phyloP scores from a whole-genome alignment of 2,329 filamentous ascomycete species.

The Diplodia sapinea region DNA sequence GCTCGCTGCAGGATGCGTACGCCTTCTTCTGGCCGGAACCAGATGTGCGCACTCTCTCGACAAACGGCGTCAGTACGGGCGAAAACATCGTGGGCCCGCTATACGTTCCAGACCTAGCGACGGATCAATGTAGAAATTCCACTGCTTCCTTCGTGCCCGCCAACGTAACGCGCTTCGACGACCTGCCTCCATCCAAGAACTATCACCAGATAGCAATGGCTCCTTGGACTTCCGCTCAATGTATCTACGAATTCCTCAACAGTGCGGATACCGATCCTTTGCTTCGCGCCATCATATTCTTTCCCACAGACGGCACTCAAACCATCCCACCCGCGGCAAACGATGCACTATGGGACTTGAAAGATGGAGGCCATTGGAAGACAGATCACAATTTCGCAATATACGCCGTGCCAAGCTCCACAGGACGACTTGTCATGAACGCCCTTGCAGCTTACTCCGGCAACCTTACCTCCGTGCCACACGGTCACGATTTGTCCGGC shows the following conservation, averaged over 20 bases:
- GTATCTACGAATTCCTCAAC: conserved; percentile 74
- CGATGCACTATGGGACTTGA: conserved; percentile 71
- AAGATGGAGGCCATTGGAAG: conserved; percentile 75
- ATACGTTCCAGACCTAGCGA: conserved; percentile 76
- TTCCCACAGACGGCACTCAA: conserved; percentile 48
- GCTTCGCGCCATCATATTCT: conserved; percentile 64
- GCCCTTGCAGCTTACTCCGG: conserved; percentile 79
- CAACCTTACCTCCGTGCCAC: conserved; percentile 62
- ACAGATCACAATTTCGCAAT: conserved; percentile 74
- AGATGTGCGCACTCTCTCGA: conserved; percentile 78
- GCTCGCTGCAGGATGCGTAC: conserved; percentile 33
- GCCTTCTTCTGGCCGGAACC: conserved; percentile 46
- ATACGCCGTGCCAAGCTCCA: conserved; percentile 75
- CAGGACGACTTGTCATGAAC: conserved; percentile 71
- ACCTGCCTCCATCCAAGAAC: conserved; percentile 67
- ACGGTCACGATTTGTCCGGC: conserved; percentile 47
- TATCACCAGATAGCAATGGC: conserved; percentile 81
- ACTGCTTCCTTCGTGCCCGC: conserved; percentile 71
- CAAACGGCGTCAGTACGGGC: conserved; percentile 66
- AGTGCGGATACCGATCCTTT: conserved; percentile 64
- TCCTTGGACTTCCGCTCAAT: conserved; percentile 80
- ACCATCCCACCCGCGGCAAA: conserved; percentile 66
- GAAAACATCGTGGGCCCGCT: conserved; percentile 76
- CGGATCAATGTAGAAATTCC: conserved; percentile 67
- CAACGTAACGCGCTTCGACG: conserved; percentile 74